Evolutionary conservation across 441 rosid genomes (phyloP).

Genomic region (Rhodomyrtus psidioides): DNA sequence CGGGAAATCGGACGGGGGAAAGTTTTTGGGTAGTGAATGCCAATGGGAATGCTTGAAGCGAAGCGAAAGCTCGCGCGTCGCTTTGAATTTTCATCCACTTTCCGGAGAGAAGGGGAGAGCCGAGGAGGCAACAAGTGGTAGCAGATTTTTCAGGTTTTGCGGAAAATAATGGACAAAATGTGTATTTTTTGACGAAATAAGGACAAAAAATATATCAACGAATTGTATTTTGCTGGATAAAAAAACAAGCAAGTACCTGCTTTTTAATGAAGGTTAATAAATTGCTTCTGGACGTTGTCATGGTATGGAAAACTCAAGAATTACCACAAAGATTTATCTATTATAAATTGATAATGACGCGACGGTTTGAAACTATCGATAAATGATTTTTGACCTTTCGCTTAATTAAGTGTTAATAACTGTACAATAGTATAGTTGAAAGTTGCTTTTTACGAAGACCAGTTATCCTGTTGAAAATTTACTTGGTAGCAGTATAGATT

Average conservation of each 20-base stretch:
- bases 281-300: fast-evolving
- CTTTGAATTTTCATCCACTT: not conserved
- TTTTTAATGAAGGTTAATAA: not conserved
- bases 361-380: fast-evolving
- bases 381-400: fast-evolving
- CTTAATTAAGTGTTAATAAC: not conserved
- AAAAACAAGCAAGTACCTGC: not conserved
- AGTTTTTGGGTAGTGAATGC: too few species aligned
- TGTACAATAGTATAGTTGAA: not conserved
- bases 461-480: fast-evolving
- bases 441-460: not conserved
- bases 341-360: fast-evolving
- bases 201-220: not conserved
- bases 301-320: not conserved
- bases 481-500: not conserved
- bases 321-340: fast-evolving
- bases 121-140: not conserved
- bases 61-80: not conserved
- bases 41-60: not conserved
- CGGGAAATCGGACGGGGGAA: constrained; percentile 5
- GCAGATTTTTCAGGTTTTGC: not conserved
- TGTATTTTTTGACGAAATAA: not conserved
- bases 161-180: not conserved
- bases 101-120: not conserved
- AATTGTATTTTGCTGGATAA: not conserved